Evolutionary conservation across 257 asterid species (phyloP).

Genomic region (Nicotiana knightiana): DNA sequence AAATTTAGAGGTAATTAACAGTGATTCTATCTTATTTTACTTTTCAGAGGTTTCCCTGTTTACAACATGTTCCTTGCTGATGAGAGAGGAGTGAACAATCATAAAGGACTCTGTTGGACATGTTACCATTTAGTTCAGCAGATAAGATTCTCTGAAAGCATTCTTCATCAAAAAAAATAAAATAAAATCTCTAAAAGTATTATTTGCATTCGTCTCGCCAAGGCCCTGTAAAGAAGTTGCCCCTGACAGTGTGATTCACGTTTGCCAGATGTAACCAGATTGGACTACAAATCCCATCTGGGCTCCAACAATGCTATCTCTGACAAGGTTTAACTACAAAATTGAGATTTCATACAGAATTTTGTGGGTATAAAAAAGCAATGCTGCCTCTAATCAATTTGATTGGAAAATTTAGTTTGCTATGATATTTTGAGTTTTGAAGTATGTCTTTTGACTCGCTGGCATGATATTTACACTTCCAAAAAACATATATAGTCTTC

Average conservation of each 20-base stretch:
- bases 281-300: not conserved
- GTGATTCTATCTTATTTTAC: conserved; percentile 9
- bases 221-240: too few relatives aligned
- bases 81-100: too few relatives aligned
- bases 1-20: conserved; percentile 68
- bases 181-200: too few relatives aligned
- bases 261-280: not conserved
- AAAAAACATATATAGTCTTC: not conserved
- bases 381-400: not conserved
- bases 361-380: not conserved
- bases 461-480: not conserved
- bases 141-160: too few relatives aligned
- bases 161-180: too few relatives aligned
- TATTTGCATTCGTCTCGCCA: too few relatives aligned
- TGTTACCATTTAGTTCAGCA: too few relatives aligned
- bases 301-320: not conserved
- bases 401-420: too few relatives aligned
- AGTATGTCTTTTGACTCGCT: not conserved
- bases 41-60: not conserved
- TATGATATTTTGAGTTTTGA: not conserved
- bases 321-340: not conserved
- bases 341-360: not conserved
- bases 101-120: too few relatives aligned
- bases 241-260: too few relatives aligned
- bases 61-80: too few relatives aligned